Conservation (phyloP, 164 flowering plant species). For the Taxillus chinensis region DNA sequence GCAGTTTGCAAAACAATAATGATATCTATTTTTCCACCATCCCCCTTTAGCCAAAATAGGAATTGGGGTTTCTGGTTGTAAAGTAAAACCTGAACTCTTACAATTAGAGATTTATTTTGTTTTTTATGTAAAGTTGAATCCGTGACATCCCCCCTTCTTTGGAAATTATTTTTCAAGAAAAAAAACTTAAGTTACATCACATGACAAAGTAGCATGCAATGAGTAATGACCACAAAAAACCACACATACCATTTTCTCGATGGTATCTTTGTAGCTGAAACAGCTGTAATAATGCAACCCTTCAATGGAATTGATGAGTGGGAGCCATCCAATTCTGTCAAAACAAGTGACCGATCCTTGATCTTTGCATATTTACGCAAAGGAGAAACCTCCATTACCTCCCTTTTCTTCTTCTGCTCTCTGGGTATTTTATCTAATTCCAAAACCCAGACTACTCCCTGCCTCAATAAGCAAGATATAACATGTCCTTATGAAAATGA, state of each 20-base stretch:
- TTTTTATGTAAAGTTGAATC: too few species aligned
- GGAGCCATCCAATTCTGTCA: slow-evolving; percentile 54
- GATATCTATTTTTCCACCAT: too few species aligned
- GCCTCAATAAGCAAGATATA: neutral
- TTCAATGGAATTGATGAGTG: slow-evolving; percentile 28
- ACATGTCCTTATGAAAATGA: too few species aligned
- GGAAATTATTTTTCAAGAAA: too few species aligned
- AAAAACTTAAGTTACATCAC: too few species aligned
- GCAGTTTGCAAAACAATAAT: too few species aligned
- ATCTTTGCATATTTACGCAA: slow-evolving; percentile 51
- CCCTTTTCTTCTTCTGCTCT: slow-evolving; percentile 50
- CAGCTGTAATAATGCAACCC: slow-evolving; percentile 60
- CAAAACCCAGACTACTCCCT: neutral
- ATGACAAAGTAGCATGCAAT: neutral
- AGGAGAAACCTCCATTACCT: slow-evolving; percentile 59
- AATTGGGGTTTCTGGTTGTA: too few species aligned
- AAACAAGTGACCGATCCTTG: slow-evolving; percentile 38
- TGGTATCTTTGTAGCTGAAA: slow-evolving; percentile 62
- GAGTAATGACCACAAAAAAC: slow-evolving; percentile 1
- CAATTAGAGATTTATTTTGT: too few species aligned
- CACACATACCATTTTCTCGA: slow-evolving; percentile 64
- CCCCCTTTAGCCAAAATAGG: too few species aligned
- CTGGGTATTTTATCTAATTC: neutral
- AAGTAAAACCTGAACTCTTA: too few species aligned
- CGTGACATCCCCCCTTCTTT: too few species aligned